phyloP scores from a whole-genome alignment of 805 yeast genomes.

The Metschnikowia proteae region DNA sequence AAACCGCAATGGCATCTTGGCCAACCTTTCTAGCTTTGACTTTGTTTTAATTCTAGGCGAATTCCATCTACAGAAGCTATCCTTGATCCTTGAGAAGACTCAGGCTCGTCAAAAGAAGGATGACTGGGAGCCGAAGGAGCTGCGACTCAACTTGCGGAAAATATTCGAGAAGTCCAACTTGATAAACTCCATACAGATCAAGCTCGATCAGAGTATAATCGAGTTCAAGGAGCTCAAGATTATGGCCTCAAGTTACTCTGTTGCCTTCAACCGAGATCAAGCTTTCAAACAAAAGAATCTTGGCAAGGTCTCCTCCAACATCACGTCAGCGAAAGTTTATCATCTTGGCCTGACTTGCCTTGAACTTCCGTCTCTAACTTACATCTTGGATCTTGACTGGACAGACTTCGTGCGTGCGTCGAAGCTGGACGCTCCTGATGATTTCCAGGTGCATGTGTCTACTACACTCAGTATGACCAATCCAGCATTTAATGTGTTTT shows the following conservation, averaged over 20 bases:
- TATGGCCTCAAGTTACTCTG: constrained; percentile 15
- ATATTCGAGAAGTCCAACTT: constrained; percentile 8
- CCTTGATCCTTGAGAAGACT: constrained; percentile 6
- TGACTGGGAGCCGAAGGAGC: neutral
- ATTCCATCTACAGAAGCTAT: constrained; percentile 11
- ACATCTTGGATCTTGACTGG: constrained; percentile 21
- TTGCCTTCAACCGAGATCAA: constrained; percentile 11
- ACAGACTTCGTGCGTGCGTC: constrained; percentile 22
- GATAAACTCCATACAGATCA: constrained; percentile 14
- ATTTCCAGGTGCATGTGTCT: constrained; percentile 15
- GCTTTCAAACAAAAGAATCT: constrained; percentile 13
- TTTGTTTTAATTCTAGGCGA: constrained; percentile 7
- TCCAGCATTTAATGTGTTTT: constrained; percentile 35
- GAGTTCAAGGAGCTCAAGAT: constrained; percentile 10
- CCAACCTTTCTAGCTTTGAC: constrained; percentile 10
- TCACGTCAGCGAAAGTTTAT: constrained; percentile 27
- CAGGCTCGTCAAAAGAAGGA: neutral
- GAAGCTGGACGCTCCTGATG: constrained; percentile 5
- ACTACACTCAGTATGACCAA: constrained; percentile 27
- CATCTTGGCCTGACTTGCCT: constrained; percentile 30
- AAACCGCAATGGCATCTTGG: neutral
- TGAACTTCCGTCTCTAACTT: constrained; percentile 35
- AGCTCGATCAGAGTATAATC: constrained; percentile 17
- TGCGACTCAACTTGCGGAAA: constrained; percentile 2
- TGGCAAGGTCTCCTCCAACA: constrained; percentile 18